Conservation (phyloP, 495 filamentous ascomycete species). For the Trichoderma reesei region DNA sequence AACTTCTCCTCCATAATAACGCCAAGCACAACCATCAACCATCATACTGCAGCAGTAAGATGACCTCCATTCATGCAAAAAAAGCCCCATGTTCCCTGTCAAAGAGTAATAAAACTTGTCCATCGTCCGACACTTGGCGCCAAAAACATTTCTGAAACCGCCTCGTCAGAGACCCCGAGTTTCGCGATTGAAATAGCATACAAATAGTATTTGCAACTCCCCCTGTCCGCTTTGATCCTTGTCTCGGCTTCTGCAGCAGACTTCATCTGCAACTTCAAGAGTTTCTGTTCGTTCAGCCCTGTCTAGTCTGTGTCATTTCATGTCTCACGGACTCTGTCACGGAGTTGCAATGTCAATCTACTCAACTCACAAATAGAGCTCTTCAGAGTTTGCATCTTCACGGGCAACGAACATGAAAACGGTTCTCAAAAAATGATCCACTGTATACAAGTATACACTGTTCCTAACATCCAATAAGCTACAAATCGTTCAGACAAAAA, state of each 20-base stretch:
- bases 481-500: slow-evolving; percentile 5
- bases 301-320: too few relatives aligned
- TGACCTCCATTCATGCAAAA: too few relatives aligned
- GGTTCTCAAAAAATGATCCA: slow-evolving; percentile 3
- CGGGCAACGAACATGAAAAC: background rate
- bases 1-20: too few relatives aligned
- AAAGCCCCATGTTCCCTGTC: background rate
- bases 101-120: background rate
- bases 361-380: too few relatives aligned
- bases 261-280: too few relatives aligned
- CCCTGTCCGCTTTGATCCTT: too few relatives aligned
- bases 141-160: background rate
- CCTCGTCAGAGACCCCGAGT: background rate
- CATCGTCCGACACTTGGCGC: background rate
- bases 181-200: background rate
- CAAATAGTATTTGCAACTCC: background rate
- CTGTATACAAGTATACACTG: slow-evolving; percentile 9
- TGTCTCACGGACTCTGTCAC: too few relatives aligned
- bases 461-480: slow-evolving; percentile 9
- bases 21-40: too few relatives aligned
- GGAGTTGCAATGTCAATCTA: too few relatives aligned
- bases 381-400: background rate
- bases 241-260: too few relatives aligned
- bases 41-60: too few relatives aligned
- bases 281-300: too few relatives aligned